Conservation (phyloP, 371 early-diverging fungal genomes). For the Dinochytrium kinnereticum region DNA sequence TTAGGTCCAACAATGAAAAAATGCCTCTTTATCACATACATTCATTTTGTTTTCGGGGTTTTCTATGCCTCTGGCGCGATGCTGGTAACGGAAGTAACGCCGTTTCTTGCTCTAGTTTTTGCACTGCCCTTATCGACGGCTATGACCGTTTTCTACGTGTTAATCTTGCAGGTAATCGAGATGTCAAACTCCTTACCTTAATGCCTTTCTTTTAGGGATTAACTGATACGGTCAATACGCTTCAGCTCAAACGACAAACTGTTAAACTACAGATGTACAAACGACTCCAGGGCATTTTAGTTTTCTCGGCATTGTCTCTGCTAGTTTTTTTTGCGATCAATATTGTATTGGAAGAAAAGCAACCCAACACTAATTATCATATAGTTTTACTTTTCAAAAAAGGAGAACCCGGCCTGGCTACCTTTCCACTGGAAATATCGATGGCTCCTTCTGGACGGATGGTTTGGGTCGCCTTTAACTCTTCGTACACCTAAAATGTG, state of each 20-base stretch:
- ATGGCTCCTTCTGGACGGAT: slow-evolving; percentile 93
- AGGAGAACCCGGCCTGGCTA: slow-evolving; percentile 70
- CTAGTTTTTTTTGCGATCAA: slow-evolving; percentile 81
- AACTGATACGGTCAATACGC: slow-evolving; percentile 65
- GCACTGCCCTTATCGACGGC: slow-evolving; percentile 87
- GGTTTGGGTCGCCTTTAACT: slow-evolving; percentile 35
- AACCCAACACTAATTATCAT: background rate
- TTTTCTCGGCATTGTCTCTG: slow-evolving; percentile 75
- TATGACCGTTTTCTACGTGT: slow-evolving; percentile 93
- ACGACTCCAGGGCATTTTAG: slow-evolving; percentile 78
- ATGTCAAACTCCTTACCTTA: slow-evolving; percentile 46
- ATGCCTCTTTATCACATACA: slow-evolving; percentile 74
- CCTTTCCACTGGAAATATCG: slow-evolving; percentile 82
- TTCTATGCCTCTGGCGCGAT: slow-evolving; percentile 84
- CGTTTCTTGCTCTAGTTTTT: slow-evolving; percentile 74
- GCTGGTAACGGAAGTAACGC: slow-evolving; percentile 72
- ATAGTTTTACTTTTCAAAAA: slow-evolving; percentile 66
- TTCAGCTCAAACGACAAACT: slow-evolving; percentile 80
- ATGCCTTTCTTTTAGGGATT: slow-evolving; percentile 44
- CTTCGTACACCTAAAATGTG: no score
- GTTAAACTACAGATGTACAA: slow-evolving; percentile 91
- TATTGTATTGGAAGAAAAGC: slow-evolving; percentile 48
- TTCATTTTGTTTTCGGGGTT: slow-evolving; percentile 89
- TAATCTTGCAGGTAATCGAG: slow-evolving; percentile 67
- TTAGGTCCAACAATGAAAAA: slow-evolving; percentile 89